Evolutionary conservation across 2,329 filamentous ascomycete species (phyloP), one percentile per base, ranked within the genome.

Genomic region (Neoarthrinium moseri): DNA sequence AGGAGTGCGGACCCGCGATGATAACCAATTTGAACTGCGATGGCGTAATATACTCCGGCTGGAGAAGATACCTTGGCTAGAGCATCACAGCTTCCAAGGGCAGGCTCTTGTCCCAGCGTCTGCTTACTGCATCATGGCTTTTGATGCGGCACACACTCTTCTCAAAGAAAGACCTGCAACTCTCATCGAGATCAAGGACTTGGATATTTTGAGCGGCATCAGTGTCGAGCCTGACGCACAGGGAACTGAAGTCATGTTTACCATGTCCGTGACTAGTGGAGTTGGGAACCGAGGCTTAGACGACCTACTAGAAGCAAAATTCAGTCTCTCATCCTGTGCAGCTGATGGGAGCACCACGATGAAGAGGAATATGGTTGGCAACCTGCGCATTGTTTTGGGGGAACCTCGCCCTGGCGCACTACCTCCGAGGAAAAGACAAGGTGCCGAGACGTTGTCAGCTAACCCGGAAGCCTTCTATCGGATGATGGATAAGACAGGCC

Each of bases 61-160:
- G 2, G 60, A 66, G 4, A 64, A 66, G 34, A 40, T 74, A 8
- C 62, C 66, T 0, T 76, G 72, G 72, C 51, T 67, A 2, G 47
- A 59, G 24, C 63, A 65, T 17, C 73, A 76, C 51, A 54, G 53
- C 6, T 71, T 76, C 26, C 70, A 73, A 48, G 67, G 66, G 1
- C 67, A 73, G 42, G 62, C 67, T 4, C 56, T 77, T 13, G 57
- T 77, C 7, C 74, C 74, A 2, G 72, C 68, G 3, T 73, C 74
- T 2, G 73, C 67, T 0, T 77, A 75, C 51, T 66, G 70, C 27
- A 48, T 69, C 36, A 75, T 76, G 68, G 71, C 70, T 2, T 51
- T 74, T 6, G 73, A 76, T 37, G 73, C 73, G 3, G 66, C 68
- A 2, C 59, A 53, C 3, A 53, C 49, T 1, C 51, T 64, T 13